A percentile compares a stretch with the other conserved stretches of the same genome.
phyloP scores from a whole-genome alignment of 192 early-diverging fungal genomes.

The Diversispora eburnea region DNA sequence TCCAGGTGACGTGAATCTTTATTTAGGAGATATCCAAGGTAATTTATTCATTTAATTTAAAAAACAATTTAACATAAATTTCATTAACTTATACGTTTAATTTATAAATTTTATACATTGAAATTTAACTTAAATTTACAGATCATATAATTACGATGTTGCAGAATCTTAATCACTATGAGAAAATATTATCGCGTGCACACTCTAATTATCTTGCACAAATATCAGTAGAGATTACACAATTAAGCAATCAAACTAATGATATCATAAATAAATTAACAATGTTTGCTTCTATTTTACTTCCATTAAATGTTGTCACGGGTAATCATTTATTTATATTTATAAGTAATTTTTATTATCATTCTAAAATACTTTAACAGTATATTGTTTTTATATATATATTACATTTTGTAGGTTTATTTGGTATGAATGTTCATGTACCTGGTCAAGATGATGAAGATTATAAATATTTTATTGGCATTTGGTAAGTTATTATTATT shows the following conservation, averaged over 20 bases:
- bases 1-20: slow-evolving; percentile 42
- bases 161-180: slow-evolving; percentile 74
- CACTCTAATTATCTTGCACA: slow-evolving; percentile 75
- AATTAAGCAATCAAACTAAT: slow-evolving; percentile 53
- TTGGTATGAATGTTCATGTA: slow-evolving; percentile 65
- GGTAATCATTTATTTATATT: slow-evolving; percentile 28
- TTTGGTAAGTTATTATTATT: no score
- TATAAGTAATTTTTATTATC: background rate
- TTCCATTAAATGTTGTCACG: slow-evolving; percentile 60
- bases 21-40: slow-evolving; percentile 74
- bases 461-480: no score
- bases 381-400: background rate
- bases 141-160: slow-evolving; percentile 80
- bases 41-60: background rate
- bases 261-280: slow-evolving; percentile 49
- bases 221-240: slow-evolving; percentile 69
- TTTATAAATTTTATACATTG: no score
- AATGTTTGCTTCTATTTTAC: slow-evolving; percentile 46
- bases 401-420: slow-evolving; percentile 40
- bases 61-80: background rate
- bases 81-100: no score
- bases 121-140: slow-evolving; percentile 2
- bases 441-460: slow-evolving; percentile 51
- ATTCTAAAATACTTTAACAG: background rate
- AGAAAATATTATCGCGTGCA: slow-evolving; percentile 63